Evolutionary conservation across 495 filamentous ascomycete genomes (phyloP), one percentile per base, ranked within the genome.

Genomic region (Amphirosellinia nigrospora): DNA sequence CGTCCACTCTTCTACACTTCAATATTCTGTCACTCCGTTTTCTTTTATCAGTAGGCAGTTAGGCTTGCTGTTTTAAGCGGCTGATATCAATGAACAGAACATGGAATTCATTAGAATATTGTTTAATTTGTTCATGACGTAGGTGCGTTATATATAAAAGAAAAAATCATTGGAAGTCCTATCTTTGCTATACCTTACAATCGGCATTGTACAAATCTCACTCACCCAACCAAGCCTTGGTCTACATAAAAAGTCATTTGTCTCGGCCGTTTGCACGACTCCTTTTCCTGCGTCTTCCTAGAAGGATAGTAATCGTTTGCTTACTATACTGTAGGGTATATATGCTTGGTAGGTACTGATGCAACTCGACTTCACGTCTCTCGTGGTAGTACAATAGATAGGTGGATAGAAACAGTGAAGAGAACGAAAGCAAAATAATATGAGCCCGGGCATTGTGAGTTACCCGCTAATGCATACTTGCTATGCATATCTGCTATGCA

Each of bases 401-500:
- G 16, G 41, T 38, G 2, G 46, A 65, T 52, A 38, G 32, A 65
- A 41, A 53, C 46, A 61, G 58, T 36, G 46, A 65, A 34, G n/a
- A 21, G 21, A 53, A 48, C 11, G 32, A 34, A 34, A 53, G n/a
- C 19, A 53, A 65, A 32, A 39, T 16, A 36, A 68, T 28, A 34
- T 23, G 43, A 52, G 43, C 43, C 19, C n/a, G 39, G 39, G 50
- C 58, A 50, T 38, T 52, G 34, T 30, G 45, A 60, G 46, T 55
- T 50, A 60, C 41, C 66, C 66, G 53, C 53, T 68, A 45, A 59
- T 59, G 65, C 65, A 38, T 66, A 21, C 59, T 41, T 23, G 23
- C 36, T 32, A 61, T 61, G 41, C 38, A n/a, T 66, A 21, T 68
- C 30, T 23, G 23, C 36, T 32, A 61, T 61, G 41, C 38, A n/a